Evolutionary conservation across 257 asterid genomes (phyloP), one percentile per base, ranked within the genome.

Genomic region (Verbascum thapsus): DNA sequence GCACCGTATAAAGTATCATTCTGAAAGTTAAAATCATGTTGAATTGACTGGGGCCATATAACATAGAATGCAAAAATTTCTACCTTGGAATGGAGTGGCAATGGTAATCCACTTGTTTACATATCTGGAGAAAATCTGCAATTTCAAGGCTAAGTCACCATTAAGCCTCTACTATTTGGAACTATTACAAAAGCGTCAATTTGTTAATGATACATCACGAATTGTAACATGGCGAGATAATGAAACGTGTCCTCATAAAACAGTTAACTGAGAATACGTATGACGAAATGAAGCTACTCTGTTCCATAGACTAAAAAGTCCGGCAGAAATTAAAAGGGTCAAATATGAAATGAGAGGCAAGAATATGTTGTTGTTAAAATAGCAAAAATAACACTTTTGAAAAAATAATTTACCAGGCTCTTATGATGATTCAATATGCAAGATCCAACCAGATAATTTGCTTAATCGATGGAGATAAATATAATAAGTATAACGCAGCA

Each of bases 71-170:
- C 20, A 55, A 22, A 26, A 41, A 44, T 61, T 7, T 49, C 61
- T 74, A 83, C 97, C 97, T 87, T 89, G 97, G 71, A 89, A 89
- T 6, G 97, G 97, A 47, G 91, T 69, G 66, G 88, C 94, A 75
- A 89, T 84, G 38, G 83, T 53, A 74, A 89, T 89, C 95, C 95
- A 89, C 79, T 89, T 89, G 70, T 76, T 81, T 18, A 89, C 94
- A 59, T 81, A 85, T 84, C 69, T 83, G 67, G 90, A 53, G 67
- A 89, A 89, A 60, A 83, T 80, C 95, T 89, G 80, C 74, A 75
- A 56, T 56, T 64, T 13, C 32, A 73, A 59, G 42, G 35, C 74
- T 12, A 61, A 54, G 39, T 61, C 66, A 56, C 12, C 34, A 39
- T 64, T 58, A 77, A 11, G 61, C 61, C 52, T 81, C 54, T 37